phyloP scores from a whole-genome alignment of 805 yeast genomes.

The Blastobotrys parvus region DNA sequence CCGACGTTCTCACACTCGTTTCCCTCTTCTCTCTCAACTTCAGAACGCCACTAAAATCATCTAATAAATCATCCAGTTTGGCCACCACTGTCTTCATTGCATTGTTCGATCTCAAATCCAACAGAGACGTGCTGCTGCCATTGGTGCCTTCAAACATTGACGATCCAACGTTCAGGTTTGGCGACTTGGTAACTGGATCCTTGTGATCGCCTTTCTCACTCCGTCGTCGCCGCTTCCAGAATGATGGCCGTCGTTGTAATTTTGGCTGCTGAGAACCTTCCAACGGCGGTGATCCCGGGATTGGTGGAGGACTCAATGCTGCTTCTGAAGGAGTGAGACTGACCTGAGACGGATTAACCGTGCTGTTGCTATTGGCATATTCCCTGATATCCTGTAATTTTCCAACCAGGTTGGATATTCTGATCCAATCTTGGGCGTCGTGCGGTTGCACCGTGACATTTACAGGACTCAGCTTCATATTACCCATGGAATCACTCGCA shows the following conservation, averaged over 20 bases:
- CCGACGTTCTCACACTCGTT: no score
- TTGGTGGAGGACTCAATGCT: background rate
- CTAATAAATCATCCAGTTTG: background rate
- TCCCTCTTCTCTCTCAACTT: no score
- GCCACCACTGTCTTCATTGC: background rate
- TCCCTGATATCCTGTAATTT: conserved; percentile 4
- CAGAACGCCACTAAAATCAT: no score
- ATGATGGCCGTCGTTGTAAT: conserved; percentile 13
- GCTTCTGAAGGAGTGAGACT: background rate
- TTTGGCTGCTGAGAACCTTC: conserved; percentile 1
- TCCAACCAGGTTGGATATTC: conserved; percentile 3
- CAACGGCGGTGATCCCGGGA: background rate
- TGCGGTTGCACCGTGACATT: background rate
- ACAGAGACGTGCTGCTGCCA: background rate
- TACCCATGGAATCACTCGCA: background rate
- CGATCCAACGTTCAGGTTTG: background rate
- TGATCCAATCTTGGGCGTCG: background rate
- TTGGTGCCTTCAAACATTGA: background rate
- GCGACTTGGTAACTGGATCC: conserved; percentile 7
- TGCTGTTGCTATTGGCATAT: background rate
- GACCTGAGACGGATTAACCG: background rate
- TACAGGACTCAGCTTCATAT: background rate
- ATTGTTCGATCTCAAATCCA: background rate
- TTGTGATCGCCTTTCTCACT: background rate
- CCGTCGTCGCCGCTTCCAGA: conserved; percentile 10